Evolutionary conservation across 1,284 basidiomycete species (phyloP).

Genomic region (Microbotryomycetes sp.): DNA sequence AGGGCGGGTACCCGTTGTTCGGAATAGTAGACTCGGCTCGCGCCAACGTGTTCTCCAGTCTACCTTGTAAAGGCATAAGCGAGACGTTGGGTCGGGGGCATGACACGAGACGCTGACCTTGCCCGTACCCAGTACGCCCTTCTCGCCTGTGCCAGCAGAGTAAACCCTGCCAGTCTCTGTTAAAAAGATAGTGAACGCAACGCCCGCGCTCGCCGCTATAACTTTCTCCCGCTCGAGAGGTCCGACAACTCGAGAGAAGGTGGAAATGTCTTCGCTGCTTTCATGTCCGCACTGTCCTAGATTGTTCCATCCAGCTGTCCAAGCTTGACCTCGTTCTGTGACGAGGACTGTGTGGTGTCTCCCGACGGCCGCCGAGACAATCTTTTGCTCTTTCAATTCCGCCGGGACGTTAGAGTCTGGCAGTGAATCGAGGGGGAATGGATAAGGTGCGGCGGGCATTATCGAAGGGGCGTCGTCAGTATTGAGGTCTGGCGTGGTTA

Average conservation of each 20-base stretch:
- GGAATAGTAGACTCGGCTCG: slow-evolving; percentile 16
- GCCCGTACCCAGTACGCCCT: slow-evolving; percentile 87
- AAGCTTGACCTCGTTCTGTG: slow-evolving; percentile 69
- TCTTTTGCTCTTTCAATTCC: slow-evolving; percentile 55
- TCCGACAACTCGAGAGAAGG: slow-evolving; percentile 59
- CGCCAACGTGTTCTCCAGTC: slow-evolving; percentile 32
- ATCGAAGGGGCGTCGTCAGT: slow-evolving; percentile 49
- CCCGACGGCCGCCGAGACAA: slow-evolving; percentile 75
- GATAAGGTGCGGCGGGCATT: slow-evolving; percentile 50
- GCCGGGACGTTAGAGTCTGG: slow-evolving; percentile 36
- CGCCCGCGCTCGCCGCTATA: slow-evolving; percentile 67
- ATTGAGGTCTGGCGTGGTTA: slow-evolving; percentile 39
- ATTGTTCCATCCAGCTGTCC: slow-evolving; percentile 74
- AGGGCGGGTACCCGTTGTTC: slow-evolving; percentile 23
- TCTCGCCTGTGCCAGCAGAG: slow-evolving; percentile 82
- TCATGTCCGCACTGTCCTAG: slow-evolving; percentile 78
- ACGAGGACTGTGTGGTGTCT: slow-evolving; percentile 74
- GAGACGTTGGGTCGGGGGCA: too few relatives aligned
- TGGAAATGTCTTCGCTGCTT: slow-evolving; percentile 50
- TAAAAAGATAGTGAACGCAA: slow-evolving; percentile 74
- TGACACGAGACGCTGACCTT: slow-evolving; percentile 60
- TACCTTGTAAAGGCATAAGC: background rate
- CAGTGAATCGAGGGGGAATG: slow-evolving; percentile 48
- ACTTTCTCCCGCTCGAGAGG: slow-evolving; percentile 55
- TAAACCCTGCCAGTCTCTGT: slow-evolving; percentile 77